Percentiles rank a stretch among this genome's conserved stretches.
Evolutionary conservation across 225 moss, liverwort and hornwort genomes (phyloP).

Genomic region (Thuidium tamariscinum): DNA sequence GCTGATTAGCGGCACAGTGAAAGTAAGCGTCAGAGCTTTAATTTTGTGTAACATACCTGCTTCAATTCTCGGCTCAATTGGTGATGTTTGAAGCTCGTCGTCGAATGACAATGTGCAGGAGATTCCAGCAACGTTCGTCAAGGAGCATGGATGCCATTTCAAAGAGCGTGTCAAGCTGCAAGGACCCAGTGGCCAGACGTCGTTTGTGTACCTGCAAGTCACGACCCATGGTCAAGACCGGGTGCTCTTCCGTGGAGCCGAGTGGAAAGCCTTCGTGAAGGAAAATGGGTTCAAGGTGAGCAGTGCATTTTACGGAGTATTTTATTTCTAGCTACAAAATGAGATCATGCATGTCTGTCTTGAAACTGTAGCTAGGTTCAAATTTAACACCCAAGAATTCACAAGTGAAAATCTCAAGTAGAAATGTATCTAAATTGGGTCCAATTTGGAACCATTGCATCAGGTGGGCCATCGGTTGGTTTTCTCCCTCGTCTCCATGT

Average conservation of each 20-base stretch:
- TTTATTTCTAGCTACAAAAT: background rate
- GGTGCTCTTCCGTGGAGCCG: background rate
- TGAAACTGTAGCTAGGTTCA: background rate
- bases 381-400: background rate
- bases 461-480: background rate
- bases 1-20: background rate
- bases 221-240: background rate
- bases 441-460: background rate
- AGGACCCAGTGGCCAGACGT: background rate
- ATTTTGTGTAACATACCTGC: background rate
- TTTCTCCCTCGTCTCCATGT: constrained; percentile 7
- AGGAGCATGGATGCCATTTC: background rate
- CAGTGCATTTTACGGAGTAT: background rate
- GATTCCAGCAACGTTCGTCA: background rate
- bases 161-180: background rate
- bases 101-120: background rate
- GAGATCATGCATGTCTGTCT: background rate
- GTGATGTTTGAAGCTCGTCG: background rate
- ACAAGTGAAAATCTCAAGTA: background rate
- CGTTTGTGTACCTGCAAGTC: background rate
- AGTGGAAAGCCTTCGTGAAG: background rate
- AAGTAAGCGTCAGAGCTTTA: background rate
- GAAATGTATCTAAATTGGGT: background rate
- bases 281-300: constrained; percentile 1
- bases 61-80: background rate